A percentile compares a stretch with the other conserved stretches of the same genome.
Conservation (phyloP, 2,329 filamentous ascomycete species). For the Alternaria incomplexa region DNA sequence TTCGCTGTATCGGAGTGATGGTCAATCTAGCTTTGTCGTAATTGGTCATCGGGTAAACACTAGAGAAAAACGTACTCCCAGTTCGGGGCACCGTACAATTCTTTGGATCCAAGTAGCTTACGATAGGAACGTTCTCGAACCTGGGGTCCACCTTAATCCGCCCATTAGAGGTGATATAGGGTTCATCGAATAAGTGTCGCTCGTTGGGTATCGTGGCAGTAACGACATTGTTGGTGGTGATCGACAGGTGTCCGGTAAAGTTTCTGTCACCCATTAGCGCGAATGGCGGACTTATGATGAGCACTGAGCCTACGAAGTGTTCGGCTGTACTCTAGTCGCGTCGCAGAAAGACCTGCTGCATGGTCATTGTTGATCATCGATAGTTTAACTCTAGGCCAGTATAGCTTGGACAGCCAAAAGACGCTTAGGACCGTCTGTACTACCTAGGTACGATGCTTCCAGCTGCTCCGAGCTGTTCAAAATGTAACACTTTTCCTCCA, state of each 20-base stretch:
- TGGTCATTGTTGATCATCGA: not conserved
- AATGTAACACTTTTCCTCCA: not conserved
- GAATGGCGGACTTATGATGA: not conserved
- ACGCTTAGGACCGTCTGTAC: not conserved
- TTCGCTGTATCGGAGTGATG: not conserved
- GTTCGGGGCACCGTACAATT: not conserved
- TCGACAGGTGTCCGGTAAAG: not conserved
- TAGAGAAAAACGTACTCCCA: not conserved
- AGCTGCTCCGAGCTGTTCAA: not conserved
- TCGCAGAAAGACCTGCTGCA: not conserved
- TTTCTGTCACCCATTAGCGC: not conserved
- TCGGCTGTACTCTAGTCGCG: not conserved
- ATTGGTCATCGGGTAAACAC: not conserved
- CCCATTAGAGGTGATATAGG: not conserved
- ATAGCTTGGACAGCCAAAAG: not conserved
- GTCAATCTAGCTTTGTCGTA: not conserved
- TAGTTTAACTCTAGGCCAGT: not conserved
- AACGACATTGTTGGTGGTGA: not conserved
- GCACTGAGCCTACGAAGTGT: not conserved
- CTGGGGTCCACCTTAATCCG: not conserved
- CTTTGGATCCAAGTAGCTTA: not conserved
- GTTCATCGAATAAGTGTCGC: not conserved
- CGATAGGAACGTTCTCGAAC: not conserved
- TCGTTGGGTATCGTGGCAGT: not conserved
- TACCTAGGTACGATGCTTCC: not conserved